Percentiles rank a stretch among this genome's conserved stretches.
These are phyloP conservation scores for Ottelia alismoides DNA, from an alignment of 106 monocot species.

Conservation along the genomic window DNA sequence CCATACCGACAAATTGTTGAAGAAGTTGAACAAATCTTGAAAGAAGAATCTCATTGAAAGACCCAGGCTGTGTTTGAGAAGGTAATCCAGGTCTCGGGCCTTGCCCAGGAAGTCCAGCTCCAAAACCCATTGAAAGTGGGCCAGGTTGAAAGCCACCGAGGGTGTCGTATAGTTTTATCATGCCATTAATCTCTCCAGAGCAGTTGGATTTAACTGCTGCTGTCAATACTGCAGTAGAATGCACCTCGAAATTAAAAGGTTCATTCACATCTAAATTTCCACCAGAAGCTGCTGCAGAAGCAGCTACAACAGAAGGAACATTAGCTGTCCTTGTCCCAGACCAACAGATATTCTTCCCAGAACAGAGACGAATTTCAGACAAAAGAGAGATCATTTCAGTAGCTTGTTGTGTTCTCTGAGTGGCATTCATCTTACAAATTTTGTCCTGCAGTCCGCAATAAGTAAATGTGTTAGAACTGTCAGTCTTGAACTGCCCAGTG, in stretches of 20 bases:
- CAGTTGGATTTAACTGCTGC: slow-evolving; percentile 82
- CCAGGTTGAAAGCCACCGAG: too few species aligned
- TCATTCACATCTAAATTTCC: slow-evolving; percentile 65
- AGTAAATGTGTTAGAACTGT: too few species aligned
- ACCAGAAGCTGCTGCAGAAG: slow-evolving; percentile 92
- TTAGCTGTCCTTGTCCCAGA: slow-evolving; percentile 84
- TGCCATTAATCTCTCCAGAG: slow-evolving; percentile 94
- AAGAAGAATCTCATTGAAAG: slow-evolving; percentile 82
- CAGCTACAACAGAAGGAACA: slow-evolving; percentile 82
- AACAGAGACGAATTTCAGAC: slow-evolving; percentile 82
- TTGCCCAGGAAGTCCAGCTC: slow-evolving; percentile 26
- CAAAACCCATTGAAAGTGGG: slow-evolving; percentile 25
- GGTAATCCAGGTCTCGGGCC: too few species aligned
- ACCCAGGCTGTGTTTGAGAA: slow-evolving; percentile 28
- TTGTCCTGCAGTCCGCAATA: slow-evolving; percentile 50
- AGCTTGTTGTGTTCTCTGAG: slow-evolving; percentile 77
- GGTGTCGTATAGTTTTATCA: slow-evolving; percentile 84
- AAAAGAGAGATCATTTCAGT: slow-evolving; percentile 83
- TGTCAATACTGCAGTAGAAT: slow-evolving; percentile 81
- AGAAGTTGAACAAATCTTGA: slow-evolving; percentile 68
- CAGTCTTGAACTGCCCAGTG: too few species aligned
- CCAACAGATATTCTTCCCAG: slow-evolving; percentile 88
- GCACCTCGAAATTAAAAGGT: slow-evolving; percentile 69
- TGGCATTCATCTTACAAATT: slow-evolving; percentile 79
- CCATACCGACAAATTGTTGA: slow-evolving; percentile 79